These are phyloP conservation scores for Salix arbutifolia DNA, from an alignment of 345 rosid genomes.

Conservation along the genomic window DNA sequence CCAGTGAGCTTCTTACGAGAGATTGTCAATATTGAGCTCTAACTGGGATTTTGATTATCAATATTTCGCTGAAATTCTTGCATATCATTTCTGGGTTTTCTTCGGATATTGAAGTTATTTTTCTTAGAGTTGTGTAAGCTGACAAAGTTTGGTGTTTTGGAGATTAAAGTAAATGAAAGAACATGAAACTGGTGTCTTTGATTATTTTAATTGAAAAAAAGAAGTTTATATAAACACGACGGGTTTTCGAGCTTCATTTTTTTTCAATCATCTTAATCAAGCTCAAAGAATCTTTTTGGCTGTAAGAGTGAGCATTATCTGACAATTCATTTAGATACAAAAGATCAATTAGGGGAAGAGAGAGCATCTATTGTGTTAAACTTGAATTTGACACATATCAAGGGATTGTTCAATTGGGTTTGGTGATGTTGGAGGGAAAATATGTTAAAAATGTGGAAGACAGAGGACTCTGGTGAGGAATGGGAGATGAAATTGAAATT, in stretches of 20 bases:
- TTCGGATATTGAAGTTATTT: slow-evolving; percentile 7
- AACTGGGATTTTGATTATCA: neutral
- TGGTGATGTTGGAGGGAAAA: slow-evolving; percentile 20
- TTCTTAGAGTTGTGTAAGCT: neutral
- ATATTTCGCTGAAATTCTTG: neutral
- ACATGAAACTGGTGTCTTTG: slow-evolving; percentile 13
- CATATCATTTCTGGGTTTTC: slow-evolving; percentile 23
- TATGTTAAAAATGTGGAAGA: slow-evolving; percentile 40
- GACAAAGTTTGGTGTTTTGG: slow-evolving; percentile 6
- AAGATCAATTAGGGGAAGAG: slow-evolving; percentile 7
- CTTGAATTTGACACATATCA: neutral
- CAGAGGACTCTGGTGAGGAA: slow-evolving; percentile 36
- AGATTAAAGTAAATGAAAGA: slow-evolving; percentile 9
- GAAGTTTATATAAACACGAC: slow-evolving; percentile 21
- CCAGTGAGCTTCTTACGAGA: neutral
- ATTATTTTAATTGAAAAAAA: slow-evolving; percentile 17
- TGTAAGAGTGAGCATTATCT: slow-evolving; percentile 11
- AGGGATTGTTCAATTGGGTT: slow-evolving; percentile 15
- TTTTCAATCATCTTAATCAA: slow-evolving; percentile 13
- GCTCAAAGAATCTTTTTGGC: slow-evolving; percentile 21
- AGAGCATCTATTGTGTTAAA: neutral
- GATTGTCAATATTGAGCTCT: neutral
- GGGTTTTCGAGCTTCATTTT: slow-evolving; percentile 19
- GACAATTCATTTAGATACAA: slow-evolving; percentile 8
- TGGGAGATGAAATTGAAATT: slow-evolving; percentile 53